Evolutionary conservation across 192 early-diverging fungal genomes (phyloP), one percentile per base, ranked within the genome.

Genomic region (Umbelopsis ramanniana): DNA sequence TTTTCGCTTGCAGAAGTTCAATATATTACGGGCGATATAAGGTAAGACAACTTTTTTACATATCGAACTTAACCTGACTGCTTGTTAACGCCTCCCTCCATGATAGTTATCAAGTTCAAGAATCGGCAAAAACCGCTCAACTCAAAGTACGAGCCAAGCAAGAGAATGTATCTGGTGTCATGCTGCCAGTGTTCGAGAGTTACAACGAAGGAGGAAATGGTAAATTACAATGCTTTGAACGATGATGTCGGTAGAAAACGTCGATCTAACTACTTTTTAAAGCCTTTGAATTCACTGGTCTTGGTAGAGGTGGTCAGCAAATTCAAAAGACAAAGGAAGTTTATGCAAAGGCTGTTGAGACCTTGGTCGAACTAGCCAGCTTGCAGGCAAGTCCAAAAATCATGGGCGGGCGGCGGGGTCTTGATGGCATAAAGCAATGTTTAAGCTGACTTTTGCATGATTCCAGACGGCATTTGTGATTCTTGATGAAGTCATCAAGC

Each of bases 401-500:
- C 23, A 29, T 52, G n/a, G 4, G n/a, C n/a, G n/a, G n/a, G n/a
- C n/a, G n/a, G n/a, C n/a, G n/a, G n/a, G n/a, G n/a, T n/a, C 38
- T 69, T n/a, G 33, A 33, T 21, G 11, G n/a, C 2, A 17, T 69
- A 2, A 48, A 54, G 26, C 22, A 24, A 17, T 26, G 22, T 43
- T 10, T 68, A 14, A 15, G 47, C n/a, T 48, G 24, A 46, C 17
- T 21, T 67, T 40, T 71, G 38, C 40, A 45, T 80, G 7, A 66
- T 19, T 19, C 17, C 77, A 96, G 87, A 99, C 98, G 14, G 97
- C 98, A 0, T 99, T 99, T 83, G 95, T 98, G 6, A 97, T 98
- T 66, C 83, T 99, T 66, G 98, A 99, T 79, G 98, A 99, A 85
- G 97, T 99, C 57, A 99, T 99, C 82, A 98, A 97, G 88, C 77